phyloP scores from a whole-genome alignment of 495 filamentous ascomycete species.

The Penicillium goetzii region DNA sequence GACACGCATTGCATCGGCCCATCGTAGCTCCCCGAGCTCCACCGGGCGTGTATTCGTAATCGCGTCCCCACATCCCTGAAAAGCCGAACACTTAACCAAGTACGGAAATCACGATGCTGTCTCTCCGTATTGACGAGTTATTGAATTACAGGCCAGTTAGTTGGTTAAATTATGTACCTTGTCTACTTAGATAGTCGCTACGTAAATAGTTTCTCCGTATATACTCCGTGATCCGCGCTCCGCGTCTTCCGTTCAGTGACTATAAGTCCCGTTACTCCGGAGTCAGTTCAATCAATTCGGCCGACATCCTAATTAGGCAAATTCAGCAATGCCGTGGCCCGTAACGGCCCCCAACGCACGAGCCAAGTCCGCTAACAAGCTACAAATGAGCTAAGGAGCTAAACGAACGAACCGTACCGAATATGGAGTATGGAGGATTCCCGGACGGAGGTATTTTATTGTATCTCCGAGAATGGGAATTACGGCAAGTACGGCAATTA shows the following conservation, averaged over 20 bases:
- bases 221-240: neutral
- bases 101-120: neutral
- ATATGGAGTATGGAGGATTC: neutral
- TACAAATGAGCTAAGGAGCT: neutral
- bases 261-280: neutral
- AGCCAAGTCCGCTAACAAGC: neutral
- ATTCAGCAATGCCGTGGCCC: neutral
- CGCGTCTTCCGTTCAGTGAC: no score
- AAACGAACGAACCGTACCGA: neutral
- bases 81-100: neutral
- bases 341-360: slow-evolving; percentile 5
- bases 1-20: neutral
- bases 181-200: neutral
- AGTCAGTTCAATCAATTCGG: neutral
- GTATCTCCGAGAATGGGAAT: neutral
- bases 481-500: neutral
- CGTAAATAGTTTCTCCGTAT: neutral
- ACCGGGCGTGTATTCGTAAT: slow-evolving; percentile 8
- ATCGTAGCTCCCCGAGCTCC: neutral
- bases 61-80: slow-evolving; percentile 3
- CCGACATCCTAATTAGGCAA: neutral
- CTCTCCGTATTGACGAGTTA: neutral
- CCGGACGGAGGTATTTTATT: no score
- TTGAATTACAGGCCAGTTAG: neutral
- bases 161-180: neutral